These are phyloP conservation scores for Pseudozyma pruni DNA, from an alignment of 1,284 basidiomycete genomes.

Conservation along the genomic window DNA sequence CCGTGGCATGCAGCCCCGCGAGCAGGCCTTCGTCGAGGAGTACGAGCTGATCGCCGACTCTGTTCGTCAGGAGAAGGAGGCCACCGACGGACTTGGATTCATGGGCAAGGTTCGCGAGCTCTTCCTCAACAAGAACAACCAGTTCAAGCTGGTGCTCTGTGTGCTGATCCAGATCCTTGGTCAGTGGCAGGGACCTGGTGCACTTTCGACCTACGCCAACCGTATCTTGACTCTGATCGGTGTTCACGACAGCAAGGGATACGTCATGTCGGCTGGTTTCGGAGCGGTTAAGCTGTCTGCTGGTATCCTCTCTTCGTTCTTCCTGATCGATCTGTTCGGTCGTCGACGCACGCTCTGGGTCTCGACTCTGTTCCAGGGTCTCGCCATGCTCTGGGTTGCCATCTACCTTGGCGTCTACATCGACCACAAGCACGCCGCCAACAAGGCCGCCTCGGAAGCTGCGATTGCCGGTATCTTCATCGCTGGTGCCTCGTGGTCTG, in stretches of 20 bases:
- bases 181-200: slow-evolving; percentile 46
- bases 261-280: slow-evolving; percentile 48
- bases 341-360: slow-evolving; percentile 46
- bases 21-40: slow-evolving; percentile 37
- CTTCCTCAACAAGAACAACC: slow-evolving; percentile 43
- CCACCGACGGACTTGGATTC: slow-evolving; percentile 32
- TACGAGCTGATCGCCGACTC: slow-evolving; percentile 44
- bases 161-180: slow-evolving; percentile 42
- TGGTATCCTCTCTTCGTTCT: slow-evolving; percentile 46
- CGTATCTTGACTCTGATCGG: slow-evolving; percentile 42
- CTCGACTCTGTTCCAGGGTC: slow-evolving; percentile 34
- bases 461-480: slow-evolving; percentile 44
- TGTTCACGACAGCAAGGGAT: slow-evolving; percentile 35
- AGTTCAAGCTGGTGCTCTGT: slow-evolving; percentile 44
- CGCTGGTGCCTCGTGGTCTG: slow-evolving; percentile 42
- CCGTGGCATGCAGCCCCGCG: slow-evolving; percentile 36
- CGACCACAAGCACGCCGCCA: slow-evolving; percentile 27
- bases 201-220: slow-evolving; percentile 49
- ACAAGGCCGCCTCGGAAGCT: slow-evolving; percentile 36
- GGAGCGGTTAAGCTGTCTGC: slow-evolving; percentile 44
- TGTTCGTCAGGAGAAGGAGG: slow-evolving; percentile 34
- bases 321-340: slow-evolving; percentile 49
- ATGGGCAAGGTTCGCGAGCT: slow-evolving; percentile 34
- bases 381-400: slow-evolving; percentile 45
- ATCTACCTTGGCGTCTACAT: slow-evolving; percentile 46